A percentile compares a stretch with the other conserved stretches of the same genome.
phyloP scores from a whole-genome alignment of 2,329 filamentous ascomycete genomes.

The Monosporascus sp. region DNA sequence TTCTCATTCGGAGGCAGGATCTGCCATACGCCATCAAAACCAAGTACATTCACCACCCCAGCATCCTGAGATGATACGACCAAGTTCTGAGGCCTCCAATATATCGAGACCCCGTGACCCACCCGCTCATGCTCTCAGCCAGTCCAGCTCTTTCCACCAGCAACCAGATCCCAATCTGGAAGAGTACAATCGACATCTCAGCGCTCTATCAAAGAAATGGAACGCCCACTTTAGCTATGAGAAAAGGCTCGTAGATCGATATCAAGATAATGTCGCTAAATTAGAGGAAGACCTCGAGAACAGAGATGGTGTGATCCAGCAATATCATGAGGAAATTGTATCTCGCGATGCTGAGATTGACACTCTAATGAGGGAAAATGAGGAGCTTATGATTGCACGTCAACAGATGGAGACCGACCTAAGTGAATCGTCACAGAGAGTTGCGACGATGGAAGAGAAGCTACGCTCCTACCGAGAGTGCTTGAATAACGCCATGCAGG shows the following conservation, averaged over 20 bases:
- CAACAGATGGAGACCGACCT: constrained; percentile 19
- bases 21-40: not conserved
- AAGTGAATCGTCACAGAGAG: constrained; percentile 17
- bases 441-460: constrained; percentile 29
- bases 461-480: constrained; percentile 28
- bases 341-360: constrained; percentile 9
- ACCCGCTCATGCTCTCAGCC: not conserved
- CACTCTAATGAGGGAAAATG: constrained; percentile 20
- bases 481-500: constrained; percentile 39
- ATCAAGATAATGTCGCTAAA: constrained; percentile 10
- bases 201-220: constrained; percentile 12
- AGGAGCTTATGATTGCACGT: constrained; percentile 21
- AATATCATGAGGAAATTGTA: constrained; percentile 7
- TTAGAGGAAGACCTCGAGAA: constrained; percentile 10
- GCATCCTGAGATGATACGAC: not conserved
- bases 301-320: constrained; percentile 6
- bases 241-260: constrained; percentile 10
- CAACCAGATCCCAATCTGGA: constrained; percentile 6
- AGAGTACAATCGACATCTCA: constrained; percentile 7
- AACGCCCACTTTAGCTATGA: constrained; percentile 15
- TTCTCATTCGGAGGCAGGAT: not conserved
- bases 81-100: constrained; percentile 18
- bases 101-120: constrained; percentile 14
- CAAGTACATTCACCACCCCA: not conserved
- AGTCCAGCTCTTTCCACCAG: not conserved